Evolutionary conservation across 768 basidiomycete species (phyloP), one percentile per base, ranked within the genome.

Genomic region (Mycena venus): DNA sequence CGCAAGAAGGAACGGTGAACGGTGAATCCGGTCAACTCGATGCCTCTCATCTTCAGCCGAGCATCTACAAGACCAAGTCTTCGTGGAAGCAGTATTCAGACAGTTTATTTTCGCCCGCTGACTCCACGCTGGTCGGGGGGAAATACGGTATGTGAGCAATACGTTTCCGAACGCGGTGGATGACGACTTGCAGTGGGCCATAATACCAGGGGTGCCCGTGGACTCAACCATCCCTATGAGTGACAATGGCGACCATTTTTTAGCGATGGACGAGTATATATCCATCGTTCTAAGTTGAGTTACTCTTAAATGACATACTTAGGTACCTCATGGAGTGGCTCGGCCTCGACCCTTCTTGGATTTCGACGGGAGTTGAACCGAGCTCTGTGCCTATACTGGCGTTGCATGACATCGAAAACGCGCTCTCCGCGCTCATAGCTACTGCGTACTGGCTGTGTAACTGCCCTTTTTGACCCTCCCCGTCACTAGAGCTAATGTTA

Each of bases 301-400:
- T 44, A 44, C 12, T 4, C 7, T 19, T 1, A n/a, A n/a, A 4
- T 44, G 19, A 17, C 19, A n/a, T 44, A 44, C 21, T 9, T 23
- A 65, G 64, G 2, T 65, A 65, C n/a, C 64, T 65, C 7, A 65
- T 58, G 56, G 66, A 68, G 27, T 17, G 11, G 14, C 31, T 68
- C 15, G 32, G 32, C 10, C 21, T 65, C 7, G 64, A 53, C 17
- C 64, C 64, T 3, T 53, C 49, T 3, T 53, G 62, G 62, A 63
- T 63, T 27, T 7, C 9, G 19, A 6, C 21, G 0, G 62, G 62
- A 2, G 29, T 21, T n/a, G 36, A 27, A 4, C 19, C 66, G 21
- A 10, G 17, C 9, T 15, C 40, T 3, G 17, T 15, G 1, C 4
- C 38, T 7, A 14, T 8, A 4, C 4, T 67, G 12, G 21, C 27